These are phyloP conservation scores for Dactylonectria estremocensis DNA, from an alignment of 2,329 filamentous ascomycete genomes.

Conservation along the genomic window DNA sequence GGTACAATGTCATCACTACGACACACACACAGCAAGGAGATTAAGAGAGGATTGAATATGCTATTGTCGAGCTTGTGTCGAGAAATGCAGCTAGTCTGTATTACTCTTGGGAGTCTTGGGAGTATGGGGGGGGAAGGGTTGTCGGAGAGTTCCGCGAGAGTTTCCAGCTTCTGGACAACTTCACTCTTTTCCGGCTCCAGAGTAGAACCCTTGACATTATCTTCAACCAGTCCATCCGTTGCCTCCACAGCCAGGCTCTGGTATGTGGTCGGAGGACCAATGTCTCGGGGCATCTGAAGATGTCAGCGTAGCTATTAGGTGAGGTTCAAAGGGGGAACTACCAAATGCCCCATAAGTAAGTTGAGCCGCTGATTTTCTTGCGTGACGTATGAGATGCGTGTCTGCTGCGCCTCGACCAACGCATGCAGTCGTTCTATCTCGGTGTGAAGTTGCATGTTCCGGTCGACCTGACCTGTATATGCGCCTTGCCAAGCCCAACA, in stretches of 20 bases:
- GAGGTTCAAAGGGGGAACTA: not conserved
- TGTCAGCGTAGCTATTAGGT: not conserved
- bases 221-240: not conserved
- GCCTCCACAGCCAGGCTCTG: not conserved
- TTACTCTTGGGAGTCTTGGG: not conserved
- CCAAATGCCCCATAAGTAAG: not conserved
- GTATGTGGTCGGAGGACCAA: not conserved
- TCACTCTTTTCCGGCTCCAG: not conserved
- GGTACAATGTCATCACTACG: not conserved
- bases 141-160: not conserved
- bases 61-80: not conserved
- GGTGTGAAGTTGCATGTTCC: not conserved
- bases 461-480: not conserved
- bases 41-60: not conserved
- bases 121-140: not conserved
- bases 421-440: not conserved
- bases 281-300: not conserved
- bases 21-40: not conserved
- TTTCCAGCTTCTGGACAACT: conserved; percentile 1
- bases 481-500: not conserved
- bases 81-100: not conserved
- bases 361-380: not conserved
- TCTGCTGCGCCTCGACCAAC: not conserved
- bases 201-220: not conserved
- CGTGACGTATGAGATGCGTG: not conserved